These are phyloP conservation scores for Hemileia vastatrix DNA, from an alignment of 1,284 basidiomycete genomes.

Conservation along the genomic window DNA sequence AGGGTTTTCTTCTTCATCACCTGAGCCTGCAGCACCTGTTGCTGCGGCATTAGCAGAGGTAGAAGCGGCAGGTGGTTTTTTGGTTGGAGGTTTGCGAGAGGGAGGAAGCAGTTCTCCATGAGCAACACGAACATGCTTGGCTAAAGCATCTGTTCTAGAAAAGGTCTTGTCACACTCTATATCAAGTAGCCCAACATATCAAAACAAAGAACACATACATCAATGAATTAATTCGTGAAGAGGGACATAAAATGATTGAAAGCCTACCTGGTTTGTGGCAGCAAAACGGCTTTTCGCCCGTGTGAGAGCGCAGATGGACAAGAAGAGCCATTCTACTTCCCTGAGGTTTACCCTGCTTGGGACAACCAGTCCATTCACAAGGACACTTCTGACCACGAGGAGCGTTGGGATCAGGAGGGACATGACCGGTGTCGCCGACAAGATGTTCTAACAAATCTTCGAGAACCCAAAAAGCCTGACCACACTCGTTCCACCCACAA, in stretches of 20 bases:
- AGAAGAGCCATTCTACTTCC: constrained; percentile 77
- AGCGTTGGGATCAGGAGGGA: constrained; percentile 8
- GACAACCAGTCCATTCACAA: constrained; percentile 77
- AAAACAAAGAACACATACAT: neutral
- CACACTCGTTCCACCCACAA: constrained; percentile 18
- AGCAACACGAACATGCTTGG: constrained; percentile 79
- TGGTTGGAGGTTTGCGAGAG: neutral
- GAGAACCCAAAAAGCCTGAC: constrained; percentile 14
- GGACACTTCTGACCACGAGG: constrained; percentile 21
- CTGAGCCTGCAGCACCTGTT: no score
- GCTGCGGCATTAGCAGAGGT: no score
- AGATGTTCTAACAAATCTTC: constrained; percentile 17
- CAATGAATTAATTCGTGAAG: neutral
- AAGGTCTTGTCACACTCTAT: constrained; percentile 86
- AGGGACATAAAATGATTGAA: neutral
- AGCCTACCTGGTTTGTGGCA: constrained; percentile 63
- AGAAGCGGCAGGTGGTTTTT: no score
- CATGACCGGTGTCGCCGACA: constrained; percentile 16
- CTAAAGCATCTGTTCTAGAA: constrained; percentile 78
- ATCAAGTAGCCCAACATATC: neutral
- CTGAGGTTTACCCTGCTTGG: constrained; percentile 65
- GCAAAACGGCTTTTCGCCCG: constrained; percentile 83
- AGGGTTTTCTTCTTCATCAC: neutral
- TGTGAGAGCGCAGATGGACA: constrained; percentile 77
- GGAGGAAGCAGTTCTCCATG: constrained; percentile 49